phyloP scores from a whole-genome alignment of 345 rosid genomes.

The Clarkia xantiana region DNA sequence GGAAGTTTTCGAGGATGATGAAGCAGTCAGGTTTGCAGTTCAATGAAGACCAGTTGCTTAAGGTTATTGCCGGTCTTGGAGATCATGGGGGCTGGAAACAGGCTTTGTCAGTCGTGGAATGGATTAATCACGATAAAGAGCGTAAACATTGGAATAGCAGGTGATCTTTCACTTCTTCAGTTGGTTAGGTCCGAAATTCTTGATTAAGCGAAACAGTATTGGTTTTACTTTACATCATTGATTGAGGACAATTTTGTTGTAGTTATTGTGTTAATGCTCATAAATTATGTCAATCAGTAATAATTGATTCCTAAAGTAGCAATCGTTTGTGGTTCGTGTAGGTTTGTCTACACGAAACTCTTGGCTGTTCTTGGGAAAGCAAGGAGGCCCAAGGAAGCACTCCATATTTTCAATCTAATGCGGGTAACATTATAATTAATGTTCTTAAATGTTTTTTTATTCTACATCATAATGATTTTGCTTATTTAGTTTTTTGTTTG shows the following conservation, averaged over 20 bases:
- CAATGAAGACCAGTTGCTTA: conserved; percentile 72
- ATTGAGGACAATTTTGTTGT: no score
- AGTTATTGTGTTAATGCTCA: no score
- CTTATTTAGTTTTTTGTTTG: conserved; percentile 11
- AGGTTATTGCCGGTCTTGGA: conserved; percentile 62
- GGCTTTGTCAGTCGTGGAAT: conserved; percentile 57
- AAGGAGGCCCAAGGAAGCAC: conserved; percentile 63
- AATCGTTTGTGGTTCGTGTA: conserved; percentile 17
- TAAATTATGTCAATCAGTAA: no score
- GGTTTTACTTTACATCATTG: no score
- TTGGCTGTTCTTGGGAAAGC: conserved; percentile 67
- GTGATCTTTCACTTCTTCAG: conserved; percentile 15
- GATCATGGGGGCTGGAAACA: conserved; percentile 60
- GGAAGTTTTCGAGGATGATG: conserved; percentile 91
- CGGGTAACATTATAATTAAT: conserved; percentile 33
- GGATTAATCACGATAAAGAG: conserved; percentile 59
- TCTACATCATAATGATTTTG: conserved; percentile 2
- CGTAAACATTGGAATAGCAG: conserved; percentile 53
- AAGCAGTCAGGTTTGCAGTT: conserved; percentile 75
- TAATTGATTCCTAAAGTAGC: not conserved
- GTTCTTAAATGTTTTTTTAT: conserved; percentile 2
- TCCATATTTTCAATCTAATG: conserved; percentile 54
- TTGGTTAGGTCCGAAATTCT: not conserved
- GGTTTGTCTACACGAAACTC: conserved; percentile 93
- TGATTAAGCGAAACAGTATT: not conserved